Evolutionary conservation across 768 basidiomycete species (phyloP).

Genomic region (Amanita thiersii): DNA sequence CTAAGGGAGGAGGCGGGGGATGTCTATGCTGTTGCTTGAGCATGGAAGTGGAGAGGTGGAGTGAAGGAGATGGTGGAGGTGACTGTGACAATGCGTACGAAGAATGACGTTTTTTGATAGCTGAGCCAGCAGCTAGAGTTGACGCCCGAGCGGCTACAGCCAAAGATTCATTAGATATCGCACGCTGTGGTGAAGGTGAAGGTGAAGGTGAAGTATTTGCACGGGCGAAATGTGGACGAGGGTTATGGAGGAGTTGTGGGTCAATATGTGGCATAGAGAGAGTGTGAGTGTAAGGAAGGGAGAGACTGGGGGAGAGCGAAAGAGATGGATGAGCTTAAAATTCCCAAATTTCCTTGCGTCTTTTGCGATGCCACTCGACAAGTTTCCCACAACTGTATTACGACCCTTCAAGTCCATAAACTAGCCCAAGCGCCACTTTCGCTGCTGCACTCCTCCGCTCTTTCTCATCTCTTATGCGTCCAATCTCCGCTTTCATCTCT

Average conservation of each 20-base stretch:
- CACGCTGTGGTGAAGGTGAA: slow-evolving; percentile 8
- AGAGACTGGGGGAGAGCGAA: not conserved
- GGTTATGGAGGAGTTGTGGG: not conserved
- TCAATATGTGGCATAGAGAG: not conserved
- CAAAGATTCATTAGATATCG: slow-evolving; percentile 16
- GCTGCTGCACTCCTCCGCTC: slow-evolving; percentile 66
- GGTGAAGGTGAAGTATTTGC: not conserved
- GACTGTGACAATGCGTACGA: slow-evolving; percentile 14
- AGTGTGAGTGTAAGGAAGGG: not conserved
- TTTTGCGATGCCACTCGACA: not conserved
- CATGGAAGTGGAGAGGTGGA: slow-evolving; percentile 5
- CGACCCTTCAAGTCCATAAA: slow-evolving; percentile 48
- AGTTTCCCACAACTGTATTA: not conserved
- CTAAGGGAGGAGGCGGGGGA: slow-evolving; percentile 17
- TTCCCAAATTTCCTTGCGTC: not conserved
- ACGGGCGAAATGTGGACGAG: not conserved
- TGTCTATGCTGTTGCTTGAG: slow-evolving; percentile 2
- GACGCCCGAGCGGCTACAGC: slow-evolving; percentile 4
- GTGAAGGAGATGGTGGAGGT: slow-evolving; percentile 6
- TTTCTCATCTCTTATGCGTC: slow-evolving; percentile 51
- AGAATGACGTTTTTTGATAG: slow-evolving; percentile 26
- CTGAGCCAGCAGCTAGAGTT: not conserved
- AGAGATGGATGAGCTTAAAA: not conserved
- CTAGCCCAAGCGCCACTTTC: slow-evolving; percentile 61
- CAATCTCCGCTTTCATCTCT: slow-evolving; percentile 69